Evolutionary conservation across 805 yeast genomes (phyloP), one percentile per base, ranked within the genome.

Genomic region (Wickerhamiella qilinensis): DNA sequence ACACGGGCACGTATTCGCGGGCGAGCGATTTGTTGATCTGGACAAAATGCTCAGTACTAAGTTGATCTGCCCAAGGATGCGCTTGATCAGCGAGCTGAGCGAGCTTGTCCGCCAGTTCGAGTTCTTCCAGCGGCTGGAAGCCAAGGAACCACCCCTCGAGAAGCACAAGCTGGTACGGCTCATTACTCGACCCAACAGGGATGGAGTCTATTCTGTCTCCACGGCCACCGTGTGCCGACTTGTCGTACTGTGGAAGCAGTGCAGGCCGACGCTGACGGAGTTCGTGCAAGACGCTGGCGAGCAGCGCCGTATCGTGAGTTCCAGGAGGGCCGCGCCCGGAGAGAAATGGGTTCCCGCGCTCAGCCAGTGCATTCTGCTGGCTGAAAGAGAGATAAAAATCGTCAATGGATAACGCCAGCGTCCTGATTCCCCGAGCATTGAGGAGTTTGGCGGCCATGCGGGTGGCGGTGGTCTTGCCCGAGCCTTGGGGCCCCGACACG

Each of bases 121-220:
- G 45, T 20, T 55, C 47, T 1, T 56, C 46, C 16, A 69, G 46
- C 1, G 78, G 64, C 3, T 53, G 44, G 53, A 74, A 88, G 1
- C 97, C 97, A 19, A 74, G 68, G 60, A 86, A 84, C 98, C 98
- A 88, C 3, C 97, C 98, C 58, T 88, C 98, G 30, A 91, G 64
- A 2, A 88, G 56, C 2, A 88, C 67, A 3, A 85, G 68, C 49
- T 80, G 83, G 3, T 73, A 63, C 2, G 69, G 68, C 6, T 39
- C 48, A 0, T 62, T 61, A 2, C 34, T 32, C 6, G 32, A 25
- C 3, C 43, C 43, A 4, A 38, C 27, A 2, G 20, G 24, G 3
- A 18, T 15, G 18, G 20, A 7, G 4, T 38, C 44, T 2, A 36
- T 21, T 38, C 97, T 62, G 56, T 88, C 97, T 4, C 98, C 98